These are phyloP conservation scores for Hygrophila difformis DNA, from an alignment of 257 asterid species.

Conservation along the genomic window DNA sequence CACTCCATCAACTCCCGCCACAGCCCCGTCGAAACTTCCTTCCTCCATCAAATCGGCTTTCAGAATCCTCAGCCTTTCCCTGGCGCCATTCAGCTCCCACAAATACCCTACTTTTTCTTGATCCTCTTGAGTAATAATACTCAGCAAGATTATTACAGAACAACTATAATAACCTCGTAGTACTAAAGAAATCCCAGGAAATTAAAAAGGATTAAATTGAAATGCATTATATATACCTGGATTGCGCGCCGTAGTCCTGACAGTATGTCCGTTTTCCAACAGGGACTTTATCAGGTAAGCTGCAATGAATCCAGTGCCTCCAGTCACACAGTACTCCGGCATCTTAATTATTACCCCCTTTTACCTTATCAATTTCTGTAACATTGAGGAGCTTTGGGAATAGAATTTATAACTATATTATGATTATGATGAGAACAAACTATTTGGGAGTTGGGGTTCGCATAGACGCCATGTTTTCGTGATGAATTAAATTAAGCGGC, in stretches of 20 bases:
- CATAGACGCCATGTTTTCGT: too few species aligned
- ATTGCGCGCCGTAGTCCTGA: constrained; percentile 74
- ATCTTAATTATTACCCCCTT: too few species aligned
- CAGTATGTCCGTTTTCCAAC: constrained; percentile 54
- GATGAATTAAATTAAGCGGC: neutral
- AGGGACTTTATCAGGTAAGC: constrained; percentile 64
- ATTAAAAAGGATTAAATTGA: too few species aligned
- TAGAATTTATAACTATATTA: neutral
- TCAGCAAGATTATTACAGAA: too few species aligned
- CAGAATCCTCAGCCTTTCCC: constrained; percentile 67
- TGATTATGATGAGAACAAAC: too few species aligned
- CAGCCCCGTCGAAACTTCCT: constrained; percentile 80
- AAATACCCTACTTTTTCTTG: constrained; percentile 53
- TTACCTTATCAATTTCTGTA: too few species aligned
- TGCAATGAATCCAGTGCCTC: constrained; percentile 88
- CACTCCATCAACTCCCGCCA: constrained; percentile 78
- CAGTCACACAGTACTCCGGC: constrained; percentile 78
- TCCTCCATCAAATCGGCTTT: constrained; percentile 66
- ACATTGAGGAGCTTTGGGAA: too few species aligned
- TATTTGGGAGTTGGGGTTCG: too few species aligned
- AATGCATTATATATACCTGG: too few species aligned
- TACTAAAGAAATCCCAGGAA: too few species aligned
- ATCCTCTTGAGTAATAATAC: constrained; percentile 55
- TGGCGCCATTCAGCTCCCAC: constrained; percentile 77
- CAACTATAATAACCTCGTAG: too few species aligned